Base-by-base conservation (phyloP, 192 early-diverging fungal genomes). In the Podila minutissima region DNA sequence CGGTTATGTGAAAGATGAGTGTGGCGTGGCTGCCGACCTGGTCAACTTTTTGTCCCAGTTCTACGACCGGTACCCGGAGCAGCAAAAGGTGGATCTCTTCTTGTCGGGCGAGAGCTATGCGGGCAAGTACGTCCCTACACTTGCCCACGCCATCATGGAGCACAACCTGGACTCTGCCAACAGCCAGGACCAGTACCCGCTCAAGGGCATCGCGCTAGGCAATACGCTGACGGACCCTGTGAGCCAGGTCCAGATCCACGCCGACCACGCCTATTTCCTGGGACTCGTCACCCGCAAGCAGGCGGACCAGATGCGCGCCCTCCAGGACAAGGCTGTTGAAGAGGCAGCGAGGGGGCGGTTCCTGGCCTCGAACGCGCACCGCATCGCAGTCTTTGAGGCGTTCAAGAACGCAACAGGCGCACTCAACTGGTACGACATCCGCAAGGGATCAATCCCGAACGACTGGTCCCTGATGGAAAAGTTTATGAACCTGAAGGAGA, bases 401-500 rank as follows among this genome's bases (percentile, higher is more conserved):
- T 92, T 91, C 71, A 83, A 82, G 59, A 91, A 94, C 46, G 83
- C 84, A 49, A 92, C 93, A 0, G 94, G 93, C 26, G 84, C 84
- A 11, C 71, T 95, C 37, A 96, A 96, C 76, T 88, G 74, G 83
- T 96, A 96, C 69, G 95, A 96, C 69, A 79, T 95, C 22, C 89
- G 95, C 0, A 86, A 88, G 64, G 90, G 90, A 49, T 74, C 84
- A 66, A 77, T 88, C 67, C 84, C 84, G 32, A 92, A 94, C 74
- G 87, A 90, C 64, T 90, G 91, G 79, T 74, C 75, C 35, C 77
- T 84, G 26, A 87, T 96, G 81, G 87, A 91, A 29, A 66, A 51
- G 9, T 88, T 92, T 24, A 77, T 96, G 55, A 90, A 91, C 66
- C 75, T 85, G 31, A 66, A 72, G 4, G 63, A 67, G 1, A 83